Evolutionary conservation across 1,284 basidiomycete genomes (phyloP).

Genomic region (Xerocomus nothofagi): DNA sequence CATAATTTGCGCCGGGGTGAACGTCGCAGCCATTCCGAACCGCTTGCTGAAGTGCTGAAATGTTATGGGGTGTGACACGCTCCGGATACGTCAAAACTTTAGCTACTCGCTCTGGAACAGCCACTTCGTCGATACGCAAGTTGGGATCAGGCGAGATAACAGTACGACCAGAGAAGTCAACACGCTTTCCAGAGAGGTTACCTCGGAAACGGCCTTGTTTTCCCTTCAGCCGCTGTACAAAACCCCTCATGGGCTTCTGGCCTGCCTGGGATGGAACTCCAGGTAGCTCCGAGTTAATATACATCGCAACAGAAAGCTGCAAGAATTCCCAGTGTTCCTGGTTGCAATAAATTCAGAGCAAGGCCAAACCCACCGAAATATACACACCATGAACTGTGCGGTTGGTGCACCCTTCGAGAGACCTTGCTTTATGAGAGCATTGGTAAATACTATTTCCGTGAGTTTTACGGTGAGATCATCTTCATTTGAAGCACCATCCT

Average conservation of each 20-base stretch:
- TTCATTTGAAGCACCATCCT: constrained; percentile 97
- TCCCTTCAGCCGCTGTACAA: constrained; percentile 97
- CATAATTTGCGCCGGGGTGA: constrained; percentile 97
- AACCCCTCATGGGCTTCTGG: constrained; percentile 92
- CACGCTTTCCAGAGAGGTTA: constrained; percentile 98
- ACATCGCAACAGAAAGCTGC: constrained; percentile 93
- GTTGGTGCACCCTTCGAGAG: constrained; percentile 87
- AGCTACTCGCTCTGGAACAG: constrained; percentile 94
- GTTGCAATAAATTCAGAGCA: constrained; percentile 9
- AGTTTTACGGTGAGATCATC: constrained; percentile 98
- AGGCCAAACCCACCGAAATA: background rate
- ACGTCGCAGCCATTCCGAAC: constrained; percentile 89
- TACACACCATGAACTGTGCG: constrained; percentile 81
- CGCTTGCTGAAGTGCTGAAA: constrained; percentile 75
- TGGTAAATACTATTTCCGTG: constrained; percentile 96
- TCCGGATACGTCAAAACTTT: constrained; percentile 97
- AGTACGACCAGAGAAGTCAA: constrained; percentile 97
- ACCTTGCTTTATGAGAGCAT: constrained; percentile 90
- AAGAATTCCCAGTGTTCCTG: constrained; percentile 99
- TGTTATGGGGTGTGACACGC: constrained; percentile 91
- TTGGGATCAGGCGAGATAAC: constrained; percentile 99
- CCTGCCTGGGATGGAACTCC: constrained; percentile 85
- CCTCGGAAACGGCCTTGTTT: constrained; percentile 99
- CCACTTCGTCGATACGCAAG: constrained; percentile 96
- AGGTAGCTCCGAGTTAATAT: constrained; percentile 97